phyloP scores from a whole-genome alignment of 148 eudicot genomes.

The Spergularia bocconei region DNA sequence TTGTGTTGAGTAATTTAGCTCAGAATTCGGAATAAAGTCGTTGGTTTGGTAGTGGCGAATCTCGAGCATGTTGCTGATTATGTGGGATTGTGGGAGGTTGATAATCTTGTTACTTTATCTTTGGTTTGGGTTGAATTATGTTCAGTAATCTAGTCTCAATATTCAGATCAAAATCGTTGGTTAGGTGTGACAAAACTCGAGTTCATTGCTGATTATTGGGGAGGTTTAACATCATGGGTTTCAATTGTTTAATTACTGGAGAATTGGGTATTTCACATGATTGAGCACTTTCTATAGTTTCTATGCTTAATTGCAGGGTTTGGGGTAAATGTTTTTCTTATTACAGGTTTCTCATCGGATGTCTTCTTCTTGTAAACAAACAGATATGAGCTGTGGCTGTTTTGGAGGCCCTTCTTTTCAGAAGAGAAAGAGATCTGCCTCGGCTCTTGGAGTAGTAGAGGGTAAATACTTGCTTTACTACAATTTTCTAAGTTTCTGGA shows the following conservation, averaged over 20 bases:
- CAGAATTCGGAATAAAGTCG: background rate
- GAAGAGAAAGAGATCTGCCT: constrained; percentile 21
- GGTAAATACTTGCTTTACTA: constrained; percentile 25
- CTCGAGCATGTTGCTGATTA: too few relatives aligned
- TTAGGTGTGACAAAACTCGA: background rate
- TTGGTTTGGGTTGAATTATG: too few relatives aligned
- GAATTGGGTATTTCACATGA: background rate
- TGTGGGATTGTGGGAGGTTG: too few relatives aligned
- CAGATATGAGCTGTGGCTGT: constrained; percentile 52
- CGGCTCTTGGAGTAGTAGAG: constrained; percentile 34
- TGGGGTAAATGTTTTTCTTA: background rate
- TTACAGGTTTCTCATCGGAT: background rate
- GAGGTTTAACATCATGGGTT: background rate
- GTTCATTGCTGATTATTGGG: constrained; percentile 6
- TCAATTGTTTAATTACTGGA: background rate
- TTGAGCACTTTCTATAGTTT: background rate
- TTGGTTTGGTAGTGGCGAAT: too few relatives aligned
- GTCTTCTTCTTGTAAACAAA: constrained; percentile 9
- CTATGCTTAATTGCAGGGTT: background rate
- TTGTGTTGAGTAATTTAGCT: too few relatives aligned
- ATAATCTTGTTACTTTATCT: too few relatives aligned
- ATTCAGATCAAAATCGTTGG: too few relatives aligned
- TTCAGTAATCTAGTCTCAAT: too few relatives aligned
- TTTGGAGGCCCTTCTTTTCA: constrained; percentile 35
- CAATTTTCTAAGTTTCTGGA: background rate